Conservation (phyloP, 176 grass and related monocot species). For the Lolium perenne region DNA sequence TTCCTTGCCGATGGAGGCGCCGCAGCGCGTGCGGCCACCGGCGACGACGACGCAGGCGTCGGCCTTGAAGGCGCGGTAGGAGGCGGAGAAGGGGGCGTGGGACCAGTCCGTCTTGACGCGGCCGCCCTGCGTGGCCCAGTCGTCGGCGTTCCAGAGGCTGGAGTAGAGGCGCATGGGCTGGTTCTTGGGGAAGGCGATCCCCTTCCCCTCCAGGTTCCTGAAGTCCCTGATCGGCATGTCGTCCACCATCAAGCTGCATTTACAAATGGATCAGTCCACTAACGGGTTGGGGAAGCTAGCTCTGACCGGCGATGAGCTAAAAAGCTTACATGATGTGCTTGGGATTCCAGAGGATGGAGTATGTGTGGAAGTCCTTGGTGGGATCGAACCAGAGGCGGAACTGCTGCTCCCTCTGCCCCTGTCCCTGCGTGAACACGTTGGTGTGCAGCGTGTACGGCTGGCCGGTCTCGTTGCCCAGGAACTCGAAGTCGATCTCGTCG, state of each 20-base stretch:
- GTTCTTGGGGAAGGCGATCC: slow-evolving; percentile 82
- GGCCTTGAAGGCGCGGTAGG: slow-evolving; percentile 69
- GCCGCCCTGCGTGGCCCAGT: slow-evolving; percentile 89
- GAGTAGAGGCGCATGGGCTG: slow-evolving; percentile 91
- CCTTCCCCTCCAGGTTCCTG: slow-evolving; percentile 68
- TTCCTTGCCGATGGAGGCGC: slow-evolving; percentile 33
- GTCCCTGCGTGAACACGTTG: no score
- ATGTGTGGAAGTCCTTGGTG: slow-evolving; percentile 86
- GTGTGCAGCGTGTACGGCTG: no score
- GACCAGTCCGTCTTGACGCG: slow-evolving; percentile 88
- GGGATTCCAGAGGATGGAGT: slow-evolving; percentile 94
- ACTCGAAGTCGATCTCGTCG: no score
- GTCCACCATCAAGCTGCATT: slow-evolving; percentile 88
- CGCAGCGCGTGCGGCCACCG: slow-evolving; percentile 38
- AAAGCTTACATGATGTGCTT: slow-evolving; percentile 74
- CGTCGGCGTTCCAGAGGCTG: slow-evolving; percentile 91
- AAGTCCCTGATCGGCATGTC: slow-evolving; percentile 82
- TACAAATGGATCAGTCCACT: no score
- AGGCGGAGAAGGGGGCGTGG: slow-evolving; percentile 70
- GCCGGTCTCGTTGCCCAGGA: no score
- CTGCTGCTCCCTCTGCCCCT: slow-evolving; percentile 71
- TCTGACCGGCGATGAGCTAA: no score
- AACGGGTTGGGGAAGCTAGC: no score
- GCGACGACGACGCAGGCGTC: slow-evolving; percentile 71
- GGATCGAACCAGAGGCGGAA: slow-evolving; percentile 91